Evolutionary conservation across 441 rosid genomes (phyloP), one percentile per base, ranked within the genome.

Genomic region (Brassica balearica): DNA sequence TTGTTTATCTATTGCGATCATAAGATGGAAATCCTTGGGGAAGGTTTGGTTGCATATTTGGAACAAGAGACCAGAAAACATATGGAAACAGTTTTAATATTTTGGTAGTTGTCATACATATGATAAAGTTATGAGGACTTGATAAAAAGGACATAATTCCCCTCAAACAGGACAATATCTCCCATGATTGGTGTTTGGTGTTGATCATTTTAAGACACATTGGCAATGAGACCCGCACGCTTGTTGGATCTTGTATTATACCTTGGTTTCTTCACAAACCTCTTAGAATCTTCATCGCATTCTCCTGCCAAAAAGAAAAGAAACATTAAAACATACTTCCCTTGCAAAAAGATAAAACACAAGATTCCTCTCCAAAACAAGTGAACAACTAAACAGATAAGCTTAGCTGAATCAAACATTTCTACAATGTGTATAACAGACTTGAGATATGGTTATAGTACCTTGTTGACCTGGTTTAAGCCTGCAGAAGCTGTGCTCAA

Each of bases 401-500:
- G n/a, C n/a, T n/a, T n/a, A n/a, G n/a, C n/a, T n/a, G n/a, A n/a
- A n/a, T n/a, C n/a, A n/a, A n/a, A n/a, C n/a, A n/a, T n/a, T n/a
- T n/a, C n/a, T n/a, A n/a, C n/a, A 46, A 46, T 36, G 41, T 36
- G 10, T 36, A 36, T 36, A 36, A 36, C 43, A 41, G 1, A 46
- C 55, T 46, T 46, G 55, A 46, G 55, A 46, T 0, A 1, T 11
- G 55, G 0, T 46, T 4, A n/a, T n/a, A n/a, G 1, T 46, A 46
- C 56, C 56, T 48, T 46, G 0, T 0, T 48, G 17, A 48, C 56
- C 8, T 2, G 56, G 56, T 48, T 48, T 48, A 48, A 48, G 56
- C 64, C 64, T 23, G 32, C 65, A 60, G 34, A 60, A 60, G 1
- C 65, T 4, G 34, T 60, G 65, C 14, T 60, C 34, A 10, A 60